A percentile compares a stretch with the other conserved stretches of the same genome.
Conservation (phyloP, 2,329 filamentous ascomycete genomes). For the Cercospora janseana region DNA sequence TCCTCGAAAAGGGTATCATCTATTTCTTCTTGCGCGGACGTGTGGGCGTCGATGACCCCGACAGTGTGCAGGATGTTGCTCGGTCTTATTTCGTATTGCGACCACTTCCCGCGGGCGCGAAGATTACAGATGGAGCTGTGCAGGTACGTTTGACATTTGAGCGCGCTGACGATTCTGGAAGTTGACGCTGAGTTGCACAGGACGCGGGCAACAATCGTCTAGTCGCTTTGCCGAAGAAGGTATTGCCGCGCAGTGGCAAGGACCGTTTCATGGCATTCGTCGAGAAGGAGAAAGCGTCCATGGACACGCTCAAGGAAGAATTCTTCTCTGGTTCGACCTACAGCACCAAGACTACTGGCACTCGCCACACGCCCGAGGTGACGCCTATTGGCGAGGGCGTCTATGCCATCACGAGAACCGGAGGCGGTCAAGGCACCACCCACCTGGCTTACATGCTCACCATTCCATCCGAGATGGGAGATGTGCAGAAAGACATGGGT, state of each 20-base stretch:
- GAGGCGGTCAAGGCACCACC: slow-evolving; percentile 55
- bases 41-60: slow-evolving; percentile 69
- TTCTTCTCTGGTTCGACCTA: slow-evolving; percentile 69
- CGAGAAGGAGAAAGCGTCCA: slow-evolving; percentile 66
- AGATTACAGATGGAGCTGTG: slow-evolving; percentile 59
- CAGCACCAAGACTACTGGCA: slow-evolving; percentile 71
- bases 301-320: slow-evolving; percentile 68
- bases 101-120: slow-evolving; percentile 68
- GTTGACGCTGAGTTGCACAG: slow-evolving; percentile 25
- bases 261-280: slow-evolving; percentile 82
- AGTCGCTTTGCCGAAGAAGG: slow-evolving; percentile 80
- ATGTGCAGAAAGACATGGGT: slow-evolving; percentile 74
- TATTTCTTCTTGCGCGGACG: slow-evolving; percentile 87
- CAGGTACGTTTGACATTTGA: slow-evolving; percentile 23
- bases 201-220: slow-evolving; percentile 65
- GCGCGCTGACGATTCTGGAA: background rate
- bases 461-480: slow-evolving; percentile 65
- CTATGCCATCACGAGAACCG: slow-evolving; percentile 74
- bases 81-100: slow-evolving; percentile 77
- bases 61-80: slow-evolving; percentile 68
- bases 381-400: slow-evolving; percentile 80
- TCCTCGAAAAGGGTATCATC: slow-evolving; percentile 83
- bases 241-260: slow-evolving; percentile 64
- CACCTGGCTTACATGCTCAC: slow-evolving; percentile 81
- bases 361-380: slow-evolving; percentile 65